These are phyloP conservation scores for Dendrothele bispora DNA, from an alignment of 768 basidiomycete genomes.

Conservation along the genomic window DNA sequence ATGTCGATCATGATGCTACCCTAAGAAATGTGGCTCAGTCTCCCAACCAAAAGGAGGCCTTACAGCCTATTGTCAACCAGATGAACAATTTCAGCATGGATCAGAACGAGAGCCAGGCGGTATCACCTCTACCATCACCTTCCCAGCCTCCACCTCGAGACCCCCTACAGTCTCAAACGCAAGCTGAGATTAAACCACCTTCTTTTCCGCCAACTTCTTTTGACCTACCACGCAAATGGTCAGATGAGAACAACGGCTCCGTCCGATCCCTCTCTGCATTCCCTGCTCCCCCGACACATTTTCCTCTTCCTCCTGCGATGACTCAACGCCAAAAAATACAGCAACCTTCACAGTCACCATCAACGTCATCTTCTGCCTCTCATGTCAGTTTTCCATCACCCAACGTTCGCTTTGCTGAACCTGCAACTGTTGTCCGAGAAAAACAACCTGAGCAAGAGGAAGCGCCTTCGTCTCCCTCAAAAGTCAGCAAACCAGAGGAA, in stretches of 20 bases:
- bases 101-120: too few species aligned
- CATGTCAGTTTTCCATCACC: conserved; percentile 18
- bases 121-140: conserved; percentile 2
- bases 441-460: background rate
- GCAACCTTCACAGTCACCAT: conserved; percentile 24
- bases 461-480: too few species aligned
- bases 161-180: conserved; percentile 9
- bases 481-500: too few species aligned
- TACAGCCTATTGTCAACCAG: background rate
- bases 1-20: conserved; percentile 4
- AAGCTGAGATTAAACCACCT: conserved; percentile 8
- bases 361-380: conserved; percentile 24
- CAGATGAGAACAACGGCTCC: conserved; percentile 44
- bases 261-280: conserved; percentile 74
- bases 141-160: background rate
- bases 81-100: too few species aligned
- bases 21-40: background rate
- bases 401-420: background rate
- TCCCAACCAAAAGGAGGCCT: background rate
- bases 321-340: conserved; percentile 12
- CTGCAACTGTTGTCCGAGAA: background rate
- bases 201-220: conserved; percentile 26
- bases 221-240: conserved; percentile 35
- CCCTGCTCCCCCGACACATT: conserved; percentile 70
- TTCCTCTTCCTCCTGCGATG: conserved; percentile 55